These are phyloP conservation scores for Clausena lansium DNA, from an alignment of 345 rosid species.

Conservation along the genomic window DNA sequence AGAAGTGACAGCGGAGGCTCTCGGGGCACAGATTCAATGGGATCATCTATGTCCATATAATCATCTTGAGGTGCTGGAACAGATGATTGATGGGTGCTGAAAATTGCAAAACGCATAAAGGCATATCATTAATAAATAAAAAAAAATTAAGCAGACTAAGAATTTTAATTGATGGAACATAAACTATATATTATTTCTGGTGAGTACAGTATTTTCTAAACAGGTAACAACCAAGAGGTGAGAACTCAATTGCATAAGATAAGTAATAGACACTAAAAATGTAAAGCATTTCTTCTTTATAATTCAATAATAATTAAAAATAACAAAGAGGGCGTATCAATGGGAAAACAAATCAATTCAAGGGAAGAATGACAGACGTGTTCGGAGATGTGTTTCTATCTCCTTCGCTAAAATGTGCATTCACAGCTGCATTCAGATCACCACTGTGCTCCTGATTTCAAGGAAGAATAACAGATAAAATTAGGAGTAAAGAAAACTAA, in stretches of 20 bases:
- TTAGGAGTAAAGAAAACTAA: constrained; percentile 8
- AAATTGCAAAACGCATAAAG: constrained; percentile 1
- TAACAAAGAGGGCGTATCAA: neutral
- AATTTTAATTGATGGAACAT: neutral
- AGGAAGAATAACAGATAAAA: constrained; percentile 17
- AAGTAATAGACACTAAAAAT: neutral
- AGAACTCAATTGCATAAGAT: neutral
- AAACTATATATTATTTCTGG: neutral
- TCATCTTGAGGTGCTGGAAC: constrained; percentile 48
- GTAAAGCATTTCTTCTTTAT: neutral
- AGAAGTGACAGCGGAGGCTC: constrained; percentile 39
- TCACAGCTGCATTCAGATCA: constrained; percentile 92
- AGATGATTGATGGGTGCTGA: constrained; percentile 37
- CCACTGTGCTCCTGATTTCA: constrained; percentile 75
- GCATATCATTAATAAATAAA: neutral
- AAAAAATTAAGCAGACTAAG: neutral
- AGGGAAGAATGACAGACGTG: constrained; percentile 9
- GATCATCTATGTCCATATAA: constrained; percentile 87
- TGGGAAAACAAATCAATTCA: neutral
- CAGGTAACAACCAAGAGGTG: neutral
- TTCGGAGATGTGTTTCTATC: constrained; percentile 57
- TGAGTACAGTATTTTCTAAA: neutral
- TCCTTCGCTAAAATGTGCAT: constrained; percentile 86
- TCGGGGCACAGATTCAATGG: constrained; percentile 35
- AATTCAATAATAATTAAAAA: too few species aligned